phyloP scores from a whole-genome alignment of 163 green algal genomes.

The Chlamydomonas reinhardtii region DNA sequence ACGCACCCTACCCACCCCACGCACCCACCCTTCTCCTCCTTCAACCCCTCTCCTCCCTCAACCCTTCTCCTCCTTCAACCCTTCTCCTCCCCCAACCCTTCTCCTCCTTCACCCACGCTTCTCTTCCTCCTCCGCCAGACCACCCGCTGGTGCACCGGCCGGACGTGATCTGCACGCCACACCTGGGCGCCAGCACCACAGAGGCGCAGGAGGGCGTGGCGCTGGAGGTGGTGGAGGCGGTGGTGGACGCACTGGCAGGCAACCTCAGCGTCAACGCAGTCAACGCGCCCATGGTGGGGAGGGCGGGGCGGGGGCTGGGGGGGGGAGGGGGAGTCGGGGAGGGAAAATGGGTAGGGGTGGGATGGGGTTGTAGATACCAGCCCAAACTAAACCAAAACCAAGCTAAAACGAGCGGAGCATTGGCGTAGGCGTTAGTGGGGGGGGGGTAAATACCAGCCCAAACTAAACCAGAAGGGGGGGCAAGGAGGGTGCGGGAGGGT shows the following conservation, averaged over 20 bases:
- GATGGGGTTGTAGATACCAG: too few relatives aligned
- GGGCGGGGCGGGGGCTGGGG: constrained; percentile 6
- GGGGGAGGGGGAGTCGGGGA: background rate
- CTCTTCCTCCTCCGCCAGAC: constrained; percentile 44
- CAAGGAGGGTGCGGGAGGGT: too few relatives aligned
- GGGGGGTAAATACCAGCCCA: too few relatives aligned
- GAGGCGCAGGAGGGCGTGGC: constrained; percentile 97
- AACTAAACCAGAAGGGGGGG: too few relatives aligned
- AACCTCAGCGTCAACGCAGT: constrained; percentile 91
- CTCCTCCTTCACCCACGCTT: background rate
- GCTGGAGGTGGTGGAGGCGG: constrained; percentile 88
- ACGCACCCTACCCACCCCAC: too few relatives aligned
- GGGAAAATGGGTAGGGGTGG: constrained; percentile 10
- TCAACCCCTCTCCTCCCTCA: background rate
- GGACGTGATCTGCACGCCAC: constrained; percentile 95
- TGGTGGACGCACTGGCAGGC: constrained; percentile 86
- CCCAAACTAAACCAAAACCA: too few relatives aligned
- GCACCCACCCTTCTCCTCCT: too few relatives aligned
- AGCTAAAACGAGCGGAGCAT: too few relatives aligned
- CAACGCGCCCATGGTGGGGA: constrained; percentile 96
- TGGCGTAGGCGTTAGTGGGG: too few relatives aligned
- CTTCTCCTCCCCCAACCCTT: background rate
- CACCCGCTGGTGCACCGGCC: constrained; percentile 80
- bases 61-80: background rate
- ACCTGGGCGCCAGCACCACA: constrained; percentile 93